Conservation (phyloP, 345 rosid species). For the Syzygium jambos region DNA sequence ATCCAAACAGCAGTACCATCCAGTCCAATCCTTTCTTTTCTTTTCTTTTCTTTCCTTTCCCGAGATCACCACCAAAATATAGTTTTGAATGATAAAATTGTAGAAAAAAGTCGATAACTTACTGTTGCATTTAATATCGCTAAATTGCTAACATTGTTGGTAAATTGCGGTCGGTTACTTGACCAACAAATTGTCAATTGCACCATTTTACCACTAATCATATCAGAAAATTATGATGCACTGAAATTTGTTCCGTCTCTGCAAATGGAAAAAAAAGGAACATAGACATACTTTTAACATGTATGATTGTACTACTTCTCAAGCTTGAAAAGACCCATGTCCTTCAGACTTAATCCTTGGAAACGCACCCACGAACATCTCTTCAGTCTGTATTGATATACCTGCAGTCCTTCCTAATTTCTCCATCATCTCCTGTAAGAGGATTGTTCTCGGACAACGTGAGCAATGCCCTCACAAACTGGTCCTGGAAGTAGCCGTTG, state of each 20-base stretch:
- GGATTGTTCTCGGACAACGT: slow-evolving; percentile 73
- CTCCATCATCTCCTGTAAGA: slow-evolving; percentile 57
- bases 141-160: neutral
- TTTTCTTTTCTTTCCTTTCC: neutral
- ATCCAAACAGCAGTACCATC: neutral
- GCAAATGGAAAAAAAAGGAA: neutral
- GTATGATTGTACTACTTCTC: neutral
- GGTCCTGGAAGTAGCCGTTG: slow-evolving; percentile 59
- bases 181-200: neutral
- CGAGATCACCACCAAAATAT: neutral
- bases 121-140: neutral
- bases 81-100: neutral
- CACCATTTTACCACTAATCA: neutral
- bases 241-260: neutral
- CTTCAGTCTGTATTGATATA: slow-evolving; percentile 24
- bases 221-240: neutral
- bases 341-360: neutral
- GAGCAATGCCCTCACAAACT: slow-evolving; percentile 46
- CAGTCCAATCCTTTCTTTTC: neutral
- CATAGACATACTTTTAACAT: neutral
- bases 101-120: neutral
- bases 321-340: neutral
- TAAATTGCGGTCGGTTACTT: neutral
- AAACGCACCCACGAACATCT: neutral
- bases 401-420: slow-evolving; percentile 76